These are phyloP conservation scores for Kalanchoe fedtschenkoi DNA, from an alignment of 164 flowering plant species.

Conservation along the genomic window DNA sequence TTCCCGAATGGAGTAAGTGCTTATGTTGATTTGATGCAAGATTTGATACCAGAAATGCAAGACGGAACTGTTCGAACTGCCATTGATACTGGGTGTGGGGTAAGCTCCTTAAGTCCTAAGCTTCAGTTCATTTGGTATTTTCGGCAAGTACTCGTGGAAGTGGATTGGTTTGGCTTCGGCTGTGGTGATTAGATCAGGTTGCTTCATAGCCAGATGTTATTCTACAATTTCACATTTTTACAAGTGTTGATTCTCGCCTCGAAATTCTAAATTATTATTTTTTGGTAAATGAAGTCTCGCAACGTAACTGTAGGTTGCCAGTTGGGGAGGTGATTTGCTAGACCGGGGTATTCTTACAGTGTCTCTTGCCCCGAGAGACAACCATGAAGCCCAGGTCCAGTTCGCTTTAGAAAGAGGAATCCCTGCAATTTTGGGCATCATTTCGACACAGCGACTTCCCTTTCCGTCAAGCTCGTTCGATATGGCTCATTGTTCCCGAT, in stretches of 20 bases:
- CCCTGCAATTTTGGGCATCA: slow-evolving; percentile 91
- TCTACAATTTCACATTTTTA: background rate
- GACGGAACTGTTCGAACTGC: slow-evolving; percentile 91
- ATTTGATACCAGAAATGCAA: slow-evolving; percentile 84
- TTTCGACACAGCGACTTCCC: slow-evolving; percentile 93
- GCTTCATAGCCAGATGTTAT: background rate
- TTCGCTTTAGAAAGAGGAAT: slow-evolving; percentile 99
- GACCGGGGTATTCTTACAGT: slow-evolving; percentile 84
- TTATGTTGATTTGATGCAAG: slow-evolving; percentile 85
- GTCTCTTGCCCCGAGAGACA: slow-evolving; percentile 98
- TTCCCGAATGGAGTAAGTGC: slow-evolving; percentile 84
- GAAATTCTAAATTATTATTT: background rate
- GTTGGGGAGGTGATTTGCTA: slow-evolving; percentile 98
- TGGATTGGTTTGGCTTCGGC: background rate
- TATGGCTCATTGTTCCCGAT: slow-evolving; percentile 99
- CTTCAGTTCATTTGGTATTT: too few species aligned
- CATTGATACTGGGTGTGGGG: slow-evolving; percentile 99
- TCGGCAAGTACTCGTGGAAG: too few species aligned
- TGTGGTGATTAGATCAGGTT: background rate
- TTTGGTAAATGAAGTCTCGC: too few species aligned
- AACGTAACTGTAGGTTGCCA: slow-evolving; percentile 61
- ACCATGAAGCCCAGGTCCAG: slow-evolving; percentile 98
- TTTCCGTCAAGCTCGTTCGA: slow-evolving; percentile 95
- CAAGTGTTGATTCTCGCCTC: background rate
- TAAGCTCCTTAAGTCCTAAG: slow-evolving; percentile 22